Base-by-base conservation (phyloP, 148 eudicot genomes). In the Dysphania ambrosioides region DNA sequence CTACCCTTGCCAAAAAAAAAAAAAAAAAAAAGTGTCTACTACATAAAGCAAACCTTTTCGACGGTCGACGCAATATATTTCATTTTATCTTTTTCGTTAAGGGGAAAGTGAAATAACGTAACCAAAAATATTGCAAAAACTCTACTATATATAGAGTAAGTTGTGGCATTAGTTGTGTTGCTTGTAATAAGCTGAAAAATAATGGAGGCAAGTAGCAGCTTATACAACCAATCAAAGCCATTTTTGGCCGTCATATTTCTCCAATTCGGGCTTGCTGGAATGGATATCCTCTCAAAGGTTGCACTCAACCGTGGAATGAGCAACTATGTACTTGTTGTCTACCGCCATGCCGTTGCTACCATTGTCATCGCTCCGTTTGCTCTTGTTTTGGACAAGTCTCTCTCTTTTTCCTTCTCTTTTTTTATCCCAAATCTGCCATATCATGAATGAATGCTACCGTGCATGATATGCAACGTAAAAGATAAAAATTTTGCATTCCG, bases 301-400 rank as follows among this genome's bases (percentile, higher is more conserved):
- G 97, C 98, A 60, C 77, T 94, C 51, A 91, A 90, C 63, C 80
- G 80, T 66, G 98, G 98, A 21, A 91, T 94, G 97, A 94, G 93
- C 83, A 90, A 91, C 73, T 94, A 94, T 51, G 97, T 94, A 2
- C 94, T 90, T 8, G 97, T 90, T 44, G 98, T 91, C 5, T 94
- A 94, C 30, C 97, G 98, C n/a, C 98, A 94, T 62, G 98, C 88
- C 15, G 80, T 90, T 66, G 98, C 98, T 66, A 74, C 85, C 30
- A 66, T 91, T 4, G 86, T 90, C 23, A 86, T 89, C 13, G 90
- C 93, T 24, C 98, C 98, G 12, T 94, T 94, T 63, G 97, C 98
- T 0, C 19, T 94, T 68, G 31, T 86, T 61, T 77, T 94, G 11
- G 98, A 94, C 86, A 91, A 86, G 98, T 94, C 27, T 38, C 9